These are phyloP conservation scores for Helotiales sp. DNA, from an alignment of 2,329 filamentous ascomycete genomes.

Conservation along the genomic window DNA sequence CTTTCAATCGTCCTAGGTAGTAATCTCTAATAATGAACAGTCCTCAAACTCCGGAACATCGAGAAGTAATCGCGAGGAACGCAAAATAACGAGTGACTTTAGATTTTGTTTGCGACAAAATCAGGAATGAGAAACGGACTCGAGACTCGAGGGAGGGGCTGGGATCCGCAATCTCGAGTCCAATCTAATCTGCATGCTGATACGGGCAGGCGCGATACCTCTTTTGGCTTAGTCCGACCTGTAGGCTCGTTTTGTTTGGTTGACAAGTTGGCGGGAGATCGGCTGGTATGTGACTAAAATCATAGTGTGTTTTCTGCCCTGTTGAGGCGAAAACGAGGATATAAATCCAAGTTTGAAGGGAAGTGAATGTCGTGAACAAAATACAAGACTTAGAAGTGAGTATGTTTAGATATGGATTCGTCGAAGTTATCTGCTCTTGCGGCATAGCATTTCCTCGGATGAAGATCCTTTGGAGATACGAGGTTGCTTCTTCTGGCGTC, in stretches of 20 bases:
- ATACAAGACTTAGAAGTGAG: not conserved
- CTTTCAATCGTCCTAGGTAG: not conserved
- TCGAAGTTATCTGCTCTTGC: too few relatives aligned
- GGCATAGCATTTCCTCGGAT: too few relatives aligned
- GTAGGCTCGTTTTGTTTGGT: not conserved
- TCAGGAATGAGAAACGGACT: not conserved
- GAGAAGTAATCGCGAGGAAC: not conserved
- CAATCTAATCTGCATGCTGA: constrained; percentile 6
- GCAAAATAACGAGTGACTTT: constrained; percentile 9
- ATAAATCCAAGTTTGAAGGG: not conserved
- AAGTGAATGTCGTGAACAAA: not conserved
- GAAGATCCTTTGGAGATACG: too few relatives aligned
- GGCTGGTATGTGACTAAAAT: not conserved
- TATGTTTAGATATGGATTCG: too few relatives aligned
- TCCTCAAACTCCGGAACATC: not conserved
- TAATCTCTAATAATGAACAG: not conserved
- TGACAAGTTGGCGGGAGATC: not conserved
- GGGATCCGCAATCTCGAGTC: not conserved
- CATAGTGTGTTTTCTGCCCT: constrained; percentile 5
- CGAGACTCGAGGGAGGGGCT: constrained; percentile 6
- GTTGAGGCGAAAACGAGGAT: not conserved
- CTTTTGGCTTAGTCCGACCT: not conserved
- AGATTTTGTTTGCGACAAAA: not conserved
- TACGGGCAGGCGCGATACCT: constrained; percentile 1
- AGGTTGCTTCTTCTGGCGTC: too few relatives aligned